Evolutionary conservation across 768 basidiomycete genomes (phyloP).

Genomic region (Russula vinacea): DNA sequence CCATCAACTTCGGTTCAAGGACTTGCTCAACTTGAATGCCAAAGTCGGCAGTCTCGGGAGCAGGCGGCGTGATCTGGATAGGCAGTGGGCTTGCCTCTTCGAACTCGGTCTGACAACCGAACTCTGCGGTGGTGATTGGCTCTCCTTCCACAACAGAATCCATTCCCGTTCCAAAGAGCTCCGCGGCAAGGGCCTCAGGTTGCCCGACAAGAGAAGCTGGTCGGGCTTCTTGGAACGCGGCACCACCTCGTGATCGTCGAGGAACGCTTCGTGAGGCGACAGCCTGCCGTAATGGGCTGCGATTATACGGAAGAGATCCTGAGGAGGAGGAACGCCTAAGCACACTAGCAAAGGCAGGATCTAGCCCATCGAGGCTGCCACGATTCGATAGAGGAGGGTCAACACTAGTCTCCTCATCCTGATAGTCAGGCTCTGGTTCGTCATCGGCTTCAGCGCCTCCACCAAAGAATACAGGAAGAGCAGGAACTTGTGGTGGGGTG

Average conservation of each 20-base stretch:
- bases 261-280: conserved; percentile 50
- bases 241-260: conserved; percentile 61
- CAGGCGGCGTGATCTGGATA: conserved; percentile 34
- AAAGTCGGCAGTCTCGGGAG: conserved; percentile 35
- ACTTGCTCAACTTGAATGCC: conserved; percentile 37
- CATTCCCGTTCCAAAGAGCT: conserved; percentile 50
- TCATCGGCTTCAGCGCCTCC: conserved; percentile 35
- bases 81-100: conserved; percentile 38
- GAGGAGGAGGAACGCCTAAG: conserved; percentile 54
- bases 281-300: conserved; percentile 62
- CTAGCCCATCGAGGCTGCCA: conserved; percentile 81
- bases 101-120: conserved; percentile 63
- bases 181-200: conserved; percentile 68
- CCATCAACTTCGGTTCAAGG: conserved; percentile 14
- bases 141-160: conserved; percentile 44
- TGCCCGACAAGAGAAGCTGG: conserved; percentile 69
- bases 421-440: conserved; percentile 31
- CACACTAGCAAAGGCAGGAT: conserved; percentile 78
- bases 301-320: conserved; percentile 43
- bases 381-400: conserved; percentile 51
- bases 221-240: conserved; percentile 65
- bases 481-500: conserved; percentile 25
- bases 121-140: conserved; percentile 51
- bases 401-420: conserved; percentile 40
- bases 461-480: conserved; percentile 23